These are phyloP conservation scores for Monosporascus sp. DNA, from an alignment of 2,329 filamentous ascomycete species.

Conservation along the genomic window DNA sequence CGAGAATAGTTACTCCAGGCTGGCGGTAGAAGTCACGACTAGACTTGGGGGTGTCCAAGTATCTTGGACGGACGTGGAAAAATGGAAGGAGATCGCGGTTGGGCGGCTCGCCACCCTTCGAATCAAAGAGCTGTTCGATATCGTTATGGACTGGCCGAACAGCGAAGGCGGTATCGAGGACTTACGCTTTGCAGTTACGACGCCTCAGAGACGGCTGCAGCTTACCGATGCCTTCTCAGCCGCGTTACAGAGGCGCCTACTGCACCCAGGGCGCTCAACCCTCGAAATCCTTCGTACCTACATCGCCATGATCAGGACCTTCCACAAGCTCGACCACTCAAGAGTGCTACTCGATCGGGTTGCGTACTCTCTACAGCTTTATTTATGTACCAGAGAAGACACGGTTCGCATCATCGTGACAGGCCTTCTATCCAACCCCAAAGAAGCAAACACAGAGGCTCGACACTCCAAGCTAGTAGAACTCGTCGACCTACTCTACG, in stretches of 20 bases:
- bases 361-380: constrained; percentile 67
- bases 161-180: constrained; percentile 70
- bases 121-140: constrained; percentile 71
- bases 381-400: constrained; percentile 71
- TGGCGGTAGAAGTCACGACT: constrained; percentile 57
- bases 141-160: constrained; percentile 69
- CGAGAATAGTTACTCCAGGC: constrained; percentile 58
- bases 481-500: constrained; percentile 61
- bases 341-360: constrained; percentile 73
- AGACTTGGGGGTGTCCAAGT: constrained; percentile 38
- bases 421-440: constrained; percentile 61
- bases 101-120: constrained; percentile 63
- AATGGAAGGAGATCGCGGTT: constrained; percentile 67
- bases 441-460: constrained; percentile 36
- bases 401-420: constrained; percentile 73
- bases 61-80: constrained; percentile 53
- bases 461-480: constrained; percentile 55
- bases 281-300: constrained; percentile 72
- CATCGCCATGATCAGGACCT: constrained; percentile 72
- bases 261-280: constrained; percentile 73
- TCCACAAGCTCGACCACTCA: constrained; percentile 69
- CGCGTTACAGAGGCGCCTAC: constrained; percentile 58
- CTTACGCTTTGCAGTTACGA: constrained; percentile 64
- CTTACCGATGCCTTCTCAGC: constrained; percentile 65
- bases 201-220: constrained; percentile 61